Conservation (phyloP, 352 stramenopile genomes). For the Phytophthora pseudosyringae region DNA sequence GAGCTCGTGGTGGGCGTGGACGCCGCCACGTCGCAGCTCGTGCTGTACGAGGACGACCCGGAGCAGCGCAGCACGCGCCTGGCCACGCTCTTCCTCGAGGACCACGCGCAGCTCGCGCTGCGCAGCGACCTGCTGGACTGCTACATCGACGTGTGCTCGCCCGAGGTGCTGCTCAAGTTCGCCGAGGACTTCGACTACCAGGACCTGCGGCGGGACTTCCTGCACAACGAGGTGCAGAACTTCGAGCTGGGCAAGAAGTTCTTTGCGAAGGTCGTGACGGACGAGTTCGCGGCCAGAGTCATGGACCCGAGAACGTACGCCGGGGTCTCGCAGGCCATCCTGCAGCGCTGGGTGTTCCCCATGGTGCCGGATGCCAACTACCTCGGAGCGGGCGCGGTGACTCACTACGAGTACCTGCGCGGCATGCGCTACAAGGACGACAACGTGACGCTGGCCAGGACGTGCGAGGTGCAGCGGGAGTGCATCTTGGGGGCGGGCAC, state of each 20-base stretch:
- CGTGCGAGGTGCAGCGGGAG: slow-evolving; percentile 66
- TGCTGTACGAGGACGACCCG: slow-evolving; percentile 82
- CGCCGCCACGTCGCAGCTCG: slow-evolving; percentile 76
- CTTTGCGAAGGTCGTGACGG: slow-evolving; percentile 92
- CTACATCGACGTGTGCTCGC: slow-evolving; percentile 98
- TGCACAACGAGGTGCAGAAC: slow-evolving; percentile 97
- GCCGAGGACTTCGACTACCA: slow-evolving; percentile 99
- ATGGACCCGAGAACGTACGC: slow-evolving; percentile 95
- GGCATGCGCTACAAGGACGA: slow-evolving; percentile 88
- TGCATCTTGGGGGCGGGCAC: slow-evolving; percentile 75
- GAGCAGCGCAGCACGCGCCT: slow-evolving; percentile 56
- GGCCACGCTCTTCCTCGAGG: slow-evolving; percentile 78
- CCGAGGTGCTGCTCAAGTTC: slow-evolving; percentile 97
- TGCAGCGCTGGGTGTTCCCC: slow-evolving; percentile 96
- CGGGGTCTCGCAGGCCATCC: slow-evolving; percentile 92
- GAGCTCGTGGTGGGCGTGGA: slow-evolving; percentile 88
- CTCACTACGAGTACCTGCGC: slow-evolving; percentile 80
- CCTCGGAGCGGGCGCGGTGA: slow-evolving; percentile 49
- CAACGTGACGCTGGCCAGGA: slow-evolving; percentile 70
- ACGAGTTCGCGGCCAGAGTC: slow-evolving; percentile 94
- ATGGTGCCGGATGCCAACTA: slow-evolving; percentile 95
- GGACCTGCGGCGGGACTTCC: slow-evolving; percentile 95
- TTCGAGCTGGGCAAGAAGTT: slow-evolving; percentile 98
- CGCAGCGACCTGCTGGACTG: slow-evolving; percentile 96
- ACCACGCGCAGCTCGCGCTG: slow-evolving; percentile 90